phyloP scores from a whole-genome alignment of 352 stramenopile species.

The Hyaloperonospora brassicae region DNA sequence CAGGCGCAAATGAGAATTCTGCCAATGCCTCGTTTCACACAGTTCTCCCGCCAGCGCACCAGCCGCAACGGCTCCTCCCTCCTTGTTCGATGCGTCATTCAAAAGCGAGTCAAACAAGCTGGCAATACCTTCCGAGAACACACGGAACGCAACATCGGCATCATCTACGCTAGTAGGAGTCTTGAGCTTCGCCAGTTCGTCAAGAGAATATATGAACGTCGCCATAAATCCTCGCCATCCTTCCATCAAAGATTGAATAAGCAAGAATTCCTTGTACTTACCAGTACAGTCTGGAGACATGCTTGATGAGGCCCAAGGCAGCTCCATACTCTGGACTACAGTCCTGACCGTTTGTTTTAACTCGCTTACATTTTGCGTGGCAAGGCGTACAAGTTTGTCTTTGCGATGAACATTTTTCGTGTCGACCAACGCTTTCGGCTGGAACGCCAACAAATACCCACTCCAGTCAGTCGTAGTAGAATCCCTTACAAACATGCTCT shows the following conservation, averaged over 20 bases:
- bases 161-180: conserved; percentile 32
- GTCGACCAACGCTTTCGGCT: conserved; percentile 30
- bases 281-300: conserved; percentile 3
- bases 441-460: conserved; percentile 39
- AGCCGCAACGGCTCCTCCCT: conserved; percentile 23
- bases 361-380: conserved; percentile 38
- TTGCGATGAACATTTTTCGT: conserved; percentile 34
- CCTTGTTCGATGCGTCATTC: conserved; percentile 8
- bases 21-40: conserved; percentile 33
- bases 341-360: conserved; percentile 18
- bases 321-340: conserved; percentile 23
- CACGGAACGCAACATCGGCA: conserved; percentile 28
- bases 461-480: conserved; percentile 20
- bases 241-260: conserved; percentile 31
- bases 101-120: conserved; percentile 15
- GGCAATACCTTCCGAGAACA: conserved; percentile 31
- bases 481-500: conserved; percentile 12
- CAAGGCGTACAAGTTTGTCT: conserved; percentile 44
- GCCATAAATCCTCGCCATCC: conserved; percentile 38
- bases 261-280: conserved; percentile 21
- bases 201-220: conserved; percentile 32
- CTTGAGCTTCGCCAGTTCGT: conserved; percentile 36
- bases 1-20: conserved; percentile 20
- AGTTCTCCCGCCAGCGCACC: conserved; percentile 33
- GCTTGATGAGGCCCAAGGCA: conserved; percentile 10